Evolutionary conservation across 305 asterid genomes (phyloP).

Genomic region (Fraxinus nigra): DNA sequence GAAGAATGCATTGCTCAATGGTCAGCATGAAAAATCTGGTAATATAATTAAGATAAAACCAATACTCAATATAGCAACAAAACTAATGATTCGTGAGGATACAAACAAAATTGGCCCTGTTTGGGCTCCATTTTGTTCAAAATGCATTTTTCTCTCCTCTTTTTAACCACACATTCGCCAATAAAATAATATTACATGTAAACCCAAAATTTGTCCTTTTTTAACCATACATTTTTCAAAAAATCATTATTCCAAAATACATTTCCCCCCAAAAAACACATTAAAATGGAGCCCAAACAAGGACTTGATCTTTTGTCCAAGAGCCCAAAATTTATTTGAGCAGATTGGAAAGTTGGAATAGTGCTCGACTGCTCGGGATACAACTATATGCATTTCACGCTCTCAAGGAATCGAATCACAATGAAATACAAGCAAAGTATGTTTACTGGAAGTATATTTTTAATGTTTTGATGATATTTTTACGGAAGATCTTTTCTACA

Average conservation of each 20-base stretch:
- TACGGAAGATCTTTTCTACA: neutral
- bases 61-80: neutral
- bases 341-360: neutral
- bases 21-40: neutral
- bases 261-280: neutral
- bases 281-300: neutral
- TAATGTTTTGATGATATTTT: neutral
- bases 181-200: neutral
- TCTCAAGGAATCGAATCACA: neutral
- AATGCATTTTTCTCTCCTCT: neutral
- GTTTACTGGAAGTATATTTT: neutral
- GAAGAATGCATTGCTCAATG: neutral
- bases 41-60: neutral
- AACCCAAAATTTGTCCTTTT: neutral
- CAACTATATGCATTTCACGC: neutral
- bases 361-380: neutral
- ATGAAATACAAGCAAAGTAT: neutral
- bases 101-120: neutral
- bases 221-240: neutral
- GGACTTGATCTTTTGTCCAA: neutral
- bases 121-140: neutral
- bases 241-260: neutral
- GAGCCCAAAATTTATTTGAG: neutral
- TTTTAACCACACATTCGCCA: neutral
- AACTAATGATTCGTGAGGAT: neutral